Evolutionary conservation across 2,329 filamentous ascomycete genomes (phyloP), one percentile per base, ranked within the genome.

Genomic region (Neodidymelliopsis sp.): DNA sequence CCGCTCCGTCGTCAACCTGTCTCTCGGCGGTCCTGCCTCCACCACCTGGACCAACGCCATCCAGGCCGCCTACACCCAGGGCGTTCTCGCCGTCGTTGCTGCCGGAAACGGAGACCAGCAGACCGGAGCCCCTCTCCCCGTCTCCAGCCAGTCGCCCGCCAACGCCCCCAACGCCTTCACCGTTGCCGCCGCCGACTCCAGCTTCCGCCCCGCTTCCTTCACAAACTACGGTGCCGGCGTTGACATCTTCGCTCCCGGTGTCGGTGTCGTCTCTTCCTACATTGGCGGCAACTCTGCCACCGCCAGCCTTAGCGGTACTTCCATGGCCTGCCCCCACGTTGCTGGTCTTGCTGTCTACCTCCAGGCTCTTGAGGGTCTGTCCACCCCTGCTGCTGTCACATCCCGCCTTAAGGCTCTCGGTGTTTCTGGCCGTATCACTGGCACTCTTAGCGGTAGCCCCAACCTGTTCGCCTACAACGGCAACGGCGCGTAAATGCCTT

Each of bases 281-380:
- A 56, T 51, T 18, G 53, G 75, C 19, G 61, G 67, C 36, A 72
- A 69, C 48, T 48, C 47, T 10, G 54, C 49, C 9, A 56, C 59
- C 72, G 73, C 71, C 48, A 76, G 65, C 38, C 76, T 69, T 39
- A 78, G 75, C n/a, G 84, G 83, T 22, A 87, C 84, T 11, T 83
- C 79, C 42, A 85, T 86, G 83, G 85, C 86, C 28, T 80, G 80
- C 12, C 86, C 86, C 6, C 86, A 89, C 67, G 77, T 88, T 42
- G 80, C 82, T 31, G 86, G 86, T 51, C 77, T 89, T 7, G 84
- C 82, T 13, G 84, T 84, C 30, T 89, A 88, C 72, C 75, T 89
- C 33, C 84, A 88, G 76, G 69, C 70, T 19, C 70, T 79, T 34
- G 73, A 79, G 50, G 63, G 61, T 4, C 34, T 56, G 25, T 36